phyloP scores from a whole-genome alignment of 805 yeast species.

The Vanderwaltozyma tropicalis region DNA sequence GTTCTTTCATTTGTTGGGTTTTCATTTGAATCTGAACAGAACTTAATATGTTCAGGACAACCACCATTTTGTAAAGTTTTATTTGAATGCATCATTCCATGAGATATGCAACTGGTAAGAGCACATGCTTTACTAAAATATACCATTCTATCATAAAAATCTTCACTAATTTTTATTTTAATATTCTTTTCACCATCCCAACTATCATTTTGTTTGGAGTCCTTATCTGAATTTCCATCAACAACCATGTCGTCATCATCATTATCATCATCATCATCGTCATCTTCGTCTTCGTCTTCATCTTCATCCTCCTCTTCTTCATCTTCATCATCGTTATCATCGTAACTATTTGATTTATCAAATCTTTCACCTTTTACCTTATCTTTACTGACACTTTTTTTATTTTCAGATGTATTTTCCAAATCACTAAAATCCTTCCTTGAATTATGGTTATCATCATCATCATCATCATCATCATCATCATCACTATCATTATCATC shows the following conservation, averaged over 20 bases:
- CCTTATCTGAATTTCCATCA: neutral
- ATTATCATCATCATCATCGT: neutral
- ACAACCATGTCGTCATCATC: neutral
- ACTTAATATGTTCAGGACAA: constrained; percentile 24
- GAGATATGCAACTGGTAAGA: constrained; percentile 29
- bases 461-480: too few relatives aligned
- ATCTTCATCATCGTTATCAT: neutral
- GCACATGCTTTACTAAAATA: constrained; percentile 28
- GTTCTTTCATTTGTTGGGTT: constrained; percentile 24
- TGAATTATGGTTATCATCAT: too few relatives aligned
- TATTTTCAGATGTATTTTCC: too few relatives aligned
- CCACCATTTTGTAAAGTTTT: constrained; percentile 23
- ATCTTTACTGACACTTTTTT: too few relatives aligned
- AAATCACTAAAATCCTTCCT: too few relatives aligned
- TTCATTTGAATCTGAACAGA: constrained; percentile 21
- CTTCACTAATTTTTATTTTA: constrained; percentile 1
- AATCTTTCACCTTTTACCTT: too few relatives aligned
- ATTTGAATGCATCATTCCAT: constrained; percentile 13
- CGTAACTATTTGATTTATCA: neutral
- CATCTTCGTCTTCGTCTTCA: neutral
- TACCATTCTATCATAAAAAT: constrained; percentile 23
- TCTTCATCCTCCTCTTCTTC: neutral
- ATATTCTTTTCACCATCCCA: neutral
- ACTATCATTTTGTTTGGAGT: neutral
- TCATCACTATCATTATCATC: neutral